A percentile compares a stretch with the other conserved stretches of the same genome.
Conservation (phyloP, 2,329 filamentous ascomycete species). For the Xylariaceae sp. region DNA sequence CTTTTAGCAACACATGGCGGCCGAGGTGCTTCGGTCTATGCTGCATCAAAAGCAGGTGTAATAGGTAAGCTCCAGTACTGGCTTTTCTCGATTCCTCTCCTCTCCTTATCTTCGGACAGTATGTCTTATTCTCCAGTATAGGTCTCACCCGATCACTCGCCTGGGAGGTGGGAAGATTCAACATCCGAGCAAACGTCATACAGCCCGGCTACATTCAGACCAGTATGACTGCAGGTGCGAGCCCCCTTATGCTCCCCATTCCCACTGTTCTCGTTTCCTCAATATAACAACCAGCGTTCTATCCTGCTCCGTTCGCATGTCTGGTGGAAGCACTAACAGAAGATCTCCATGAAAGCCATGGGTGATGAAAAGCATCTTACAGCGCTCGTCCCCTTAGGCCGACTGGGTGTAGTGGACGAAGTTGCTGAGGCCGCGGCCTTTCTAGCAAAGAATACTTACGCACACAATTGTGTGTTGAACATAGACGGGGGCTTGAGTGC, state of each 20-base stretch:
- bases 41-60: constrained; percentile 75
- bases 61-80: constrained; percentile 45
- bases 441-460: constrained; percentile 70
- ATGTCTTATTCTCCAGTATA: constrained; percentile 32
- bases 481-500: constrained; percentile 80
- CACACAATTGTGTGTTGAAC: constrained; percentile 82
- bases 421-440: constrained; percentile 80
- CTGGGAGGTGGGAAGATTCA: constrained; percentile 53
- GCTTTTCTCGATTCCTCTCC: constrained; percentile 5
- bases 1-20: constrained; percentile 66
- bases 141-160: constrained; percentile 65
- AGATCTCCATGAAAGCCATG: constrained; percentile 30
- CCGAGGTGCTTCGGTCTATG: constrained; percentile 66
- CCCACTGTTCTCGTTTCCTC: constrained; percentile 11
- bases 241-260: constrained; percentile 11
- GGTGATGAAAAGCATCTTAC: constrained; percentile 31
- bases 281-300: constrained; percentile 2
- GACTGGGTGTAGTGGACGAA: constrained; percentile 64
- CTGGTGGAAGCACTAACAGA: constrained; percentile 35
- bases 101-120: constrained; percentile 17
- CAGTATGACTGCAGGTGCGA: constrained; percentile 67
- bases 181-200: constrained; percentile 73
- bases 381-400: constrained; percentile 55
- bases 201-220: constrained; percentile 80
- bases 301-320: constrained; percentile 15